These are phyloP conservation scores for Calonectria multiphialidica DNA, from an alignment of 2,329 filamentous ascomycete species.

Conservation along the genomic window DNA sequence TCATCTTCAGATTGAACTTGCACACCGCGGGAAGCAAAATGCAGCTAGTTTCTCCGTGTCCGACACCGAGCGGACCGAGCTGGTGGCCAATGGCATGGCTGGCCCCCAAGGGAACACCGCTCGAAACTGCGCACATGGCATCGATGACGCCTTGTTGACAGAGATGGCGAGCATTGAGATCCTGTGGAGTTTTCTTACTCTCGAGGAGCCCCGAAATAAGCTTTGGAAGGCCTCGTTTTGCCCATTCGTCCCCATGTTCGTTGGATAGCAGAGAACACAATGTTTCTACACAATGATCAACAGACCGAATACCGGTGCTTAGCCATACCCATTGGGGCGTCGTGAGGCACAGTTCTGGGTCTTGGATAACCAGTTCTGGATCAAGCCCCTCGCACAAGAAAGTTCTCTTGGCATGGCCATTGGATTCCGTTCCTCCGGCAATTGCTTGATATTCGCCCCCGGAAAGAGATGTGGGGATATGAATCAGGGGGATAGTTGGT, in stretches of 20 bases:
- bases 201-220: not conserved
- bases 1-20: not conserved
- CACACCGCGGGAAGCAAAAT: not conserved
- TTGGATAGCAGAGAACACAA: not conserved
- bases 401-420: not conserved
- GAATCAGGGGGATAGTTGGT: not conserved
- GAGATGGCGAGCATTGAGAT: not conserved
- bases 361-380: not conserved
- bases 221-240: not conserved
- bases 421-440: not conserved
- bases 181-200: not conserved
- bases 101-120: not conserved
- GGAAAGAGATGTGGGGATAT: not conserved
- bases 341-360: not conserved
- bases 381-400: not conserved
- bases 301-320: not conserved
- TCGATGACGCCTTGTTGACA: constrained; percentile 1
- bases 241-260: not conserved
- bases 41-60: not conserved
- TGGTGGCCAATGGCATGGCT: constrained; percentile 1
- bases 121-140: not conserved
- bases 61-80: not conserved
- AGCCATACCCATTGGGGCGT: constrained; percentile 1
- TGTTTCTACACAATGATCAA: not conserved
- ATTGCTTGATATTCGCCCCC: not conserved